Conservation (phyloP, 2,329 filamentous ascomycete genomes). For the Nigrospora oryzae region DNA sequence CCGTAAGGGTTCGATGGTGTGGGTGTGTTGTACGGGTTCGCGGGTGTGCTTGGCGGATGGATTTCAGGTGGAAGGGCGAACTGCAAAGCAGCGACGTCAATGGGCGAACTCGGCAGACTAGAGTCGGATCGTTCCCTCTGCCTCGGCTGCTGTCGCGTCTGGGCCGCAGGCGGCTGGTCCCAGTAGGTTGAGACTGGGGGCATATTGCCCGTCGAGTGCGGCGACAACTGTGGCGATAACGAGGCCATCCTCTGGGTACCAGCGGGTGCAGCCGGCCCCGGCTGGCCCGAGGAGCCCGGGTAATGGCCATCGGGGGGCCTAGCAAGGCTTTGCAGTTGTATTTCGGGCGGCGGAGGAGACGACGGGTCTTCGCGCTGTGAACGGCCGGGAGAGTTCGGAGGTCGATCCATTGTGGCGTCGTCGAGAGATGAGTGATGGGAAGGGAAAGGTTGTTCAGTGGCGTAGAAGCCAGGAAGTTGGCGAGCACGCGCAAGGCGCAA, state of each 20-base stretch:
- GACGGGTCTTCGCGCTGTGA: conserved; percentile 1
- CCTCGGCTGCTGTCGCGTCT: conserved; percentile 23
- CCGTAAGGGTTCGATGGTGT: conserved; percentile 20
- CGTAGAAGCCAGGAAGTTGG: no score
- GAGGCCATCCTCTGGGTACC: no score
- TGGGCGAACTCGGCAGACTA: conserved; percentile 34
- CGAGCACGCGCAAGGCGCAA: no score
- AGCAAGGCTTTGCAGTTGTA: no score
- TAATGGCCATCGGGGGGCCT: no score
- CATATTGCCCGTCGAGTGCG: conserved; percentile 19
- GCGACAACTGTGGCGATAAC: conserved; percentile 3
- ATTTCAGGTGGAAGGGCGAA: conserved; percentile 47
- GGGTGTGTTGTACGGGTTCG: conserved; percentile 13
- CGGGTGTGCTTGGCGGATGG: conserved; percentile 16
- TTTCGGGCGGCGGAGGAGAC: conserved; percentile 2
- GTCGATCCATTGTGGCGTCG: no score
- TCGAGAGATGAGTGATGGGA: no score
- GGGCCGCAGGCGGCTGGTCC: conserved; percentile 32
- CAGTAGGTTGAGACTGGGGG: conserved; percentile 43
- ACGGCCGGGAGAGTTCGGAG: no score
- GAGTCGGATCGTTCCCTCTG: conserved; percentile 19
- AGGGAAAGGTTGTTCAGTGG: no score
- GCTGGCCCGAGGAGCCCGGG: no score
- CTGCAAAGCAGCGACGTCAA: conserved; percentile 44
- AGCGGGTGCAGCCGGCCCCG: no score